phyloP scores from a whole-genome alignment of 106 monocot species.

The Vanilla planifolia region DNA sequence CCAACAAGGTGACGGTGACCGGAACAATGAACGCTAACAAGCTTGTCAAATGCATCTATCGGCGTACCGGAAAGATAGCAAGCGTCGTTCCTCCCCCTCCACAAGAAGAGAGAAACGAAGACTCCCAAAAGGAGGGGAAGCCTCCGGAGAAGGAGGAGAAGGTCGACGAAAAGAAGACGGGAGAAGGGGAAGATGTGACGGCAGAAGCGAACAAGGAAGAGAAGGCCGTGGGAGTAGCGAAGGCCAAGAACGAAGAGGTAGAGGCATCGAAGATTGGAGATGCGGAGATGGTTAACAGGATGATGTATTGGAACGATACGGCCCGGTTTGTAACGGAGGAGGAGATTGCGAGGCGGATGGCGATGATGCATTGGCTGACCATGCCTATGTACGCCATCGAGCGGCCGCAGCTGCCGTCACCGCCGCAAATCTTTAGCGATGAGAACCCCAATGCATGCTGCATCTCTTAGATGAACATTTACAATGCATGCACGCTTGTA shows the following conservation, averaged over 20 bases:
- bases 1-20: constrained; percentile 64
- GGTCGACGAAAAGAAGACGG: constrained; percentile 12
- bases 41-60: constrained; percentile 59
- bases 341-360: constrained; percentile 5
- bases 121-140: constrained; percentile 20
- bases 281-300: constrained; percentile 11
- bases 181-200: neutral
- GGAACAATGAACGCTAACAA: constrained; percentile 64
- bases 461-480: constrained; percentile 50
- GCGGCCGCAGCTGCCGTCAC: constrained; percentile 26
- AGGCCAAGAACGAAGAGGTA: constrained; percentile 14
- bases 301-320: too few relatives aligned
- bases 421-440: constrained; percentile 85
- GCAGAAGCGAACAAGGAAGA: constrained; percentile 7
- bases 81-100: constrained; percentile 58
- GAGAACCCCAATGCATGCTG: constrained; percentile 96
- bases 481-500: too few relatives aligned
- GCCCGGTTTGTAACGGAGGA: constrained; percentile 6
- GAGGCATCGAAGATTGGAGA: constrained; percentile 26
- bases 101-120: constrained; percentile 39
- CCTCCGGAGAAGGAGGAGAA: constrained; percentile 25
- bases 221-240: constrained; percentile 8
- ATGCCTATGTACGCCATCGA: constrained; percentile 47
- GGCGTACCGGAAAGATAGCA: constrained; percentile 68
- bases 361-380: neutral